These are phyloP conservation scores for Lactarius trivialis DNA, from an alignment of 768 basidiomycete species.

Conservation along the genomic window DNA sequence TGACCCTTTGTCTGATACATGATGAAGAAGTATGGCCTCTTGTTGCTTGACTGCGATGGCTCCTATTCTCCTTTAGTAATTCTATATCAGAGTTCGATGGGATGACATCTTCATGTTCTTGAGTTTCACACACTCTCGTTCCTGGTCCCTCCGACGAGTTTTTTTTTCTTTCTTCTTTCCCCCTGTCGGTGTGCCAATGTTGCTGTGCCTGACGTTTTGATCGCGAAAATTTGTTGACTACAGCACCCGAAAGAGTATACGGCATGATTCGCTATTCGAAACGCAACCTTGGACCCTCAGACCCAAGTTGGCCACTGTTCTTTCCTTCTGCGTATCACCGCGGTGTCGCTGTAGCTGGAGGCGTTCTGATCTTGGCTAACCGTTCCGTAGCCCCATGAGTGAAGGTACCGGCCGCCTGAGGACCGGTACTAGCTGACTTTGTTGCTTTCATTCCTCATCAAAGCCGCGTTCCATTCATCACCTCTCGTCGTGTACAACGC, in stretches of 20 bases:
- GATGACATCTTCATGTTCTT: not conserved
- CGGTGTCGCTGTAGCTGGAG: not conserved
- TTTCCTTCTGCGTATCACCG: not conserved
- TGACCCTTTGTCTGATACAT: not conserved
- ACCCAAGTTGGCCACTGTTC: not conserved
- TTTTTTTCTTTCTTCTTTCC: not conserved
- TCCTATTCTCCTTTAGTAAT: not conserved
- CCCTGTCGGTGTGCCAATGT: not conserved
- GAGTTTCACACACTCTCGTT: not conserved
- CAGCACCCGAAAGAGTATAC: not conserved
- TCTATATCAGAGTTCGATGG: not conserved
- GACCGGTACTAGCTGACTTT: not conserved
- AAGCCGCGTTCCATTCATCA: not conserved
- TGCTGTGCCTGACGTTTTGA: not conserved
- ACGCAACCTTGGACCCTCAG: not conserved
- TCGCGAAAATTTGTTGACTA: not conserved
- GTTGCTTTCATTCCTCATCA: not conserved
- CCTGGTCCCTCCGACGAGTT: not conserved
- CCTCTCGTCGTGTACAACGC: not conserved
- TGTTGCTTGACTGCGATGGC: not conserved
- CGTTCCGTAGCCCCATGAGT: not conserved
- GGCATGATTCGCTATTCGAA: not conserved
- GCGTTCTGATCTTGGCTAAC: not conserved
- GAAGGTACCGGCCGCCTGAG: not conserved
- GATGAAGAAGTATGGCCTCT: not conserved